Evolutionary conservation across 2,329 filamentous ascomycete genomes (phyloP), one percentile per base, ranked within the genome.

Genomic region (Penicillium digitatum): DNA sequence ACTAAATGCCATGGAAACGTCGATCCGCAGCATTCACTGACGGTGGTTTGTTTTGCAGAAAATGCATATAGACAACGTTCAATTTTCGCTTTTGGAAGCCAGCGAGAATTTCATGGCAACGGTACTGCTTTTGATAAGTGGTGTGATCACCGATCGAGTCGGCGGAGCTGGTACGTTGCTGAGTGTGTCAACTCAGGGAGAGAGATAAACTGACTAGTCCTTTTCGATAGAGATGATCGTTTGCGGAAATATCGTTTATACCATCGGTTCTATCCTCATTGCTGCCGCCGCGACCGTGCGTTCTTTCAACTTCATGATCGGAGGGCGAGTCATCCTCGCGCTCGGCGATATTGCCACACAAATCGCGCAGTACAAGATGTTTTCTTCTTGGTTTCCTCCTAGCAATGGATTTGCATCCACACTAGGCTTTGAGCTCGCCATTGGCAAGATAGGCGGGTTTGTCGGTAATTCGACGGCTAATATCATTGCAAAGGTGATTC

Each of bases 271-370:
- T 0, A 81, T 86, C 39, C 72, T 86, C 1, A 78, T 86, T 6
- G 84, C 82, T 0, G 81, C 79, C 1, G 82, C 83, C 0, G 79
- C 83, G 0, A 79, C 78, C 1, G 74, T 80, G 2, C 80, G 82
- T 5, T 81, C 75, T 31, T 86, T 81, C 68, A 77, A 78, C 18
- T 82, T 86, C 65, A 85, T 86, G 82, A 79, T 86, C 35, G 77
- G 75, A 16, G 83, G 82, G 1, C 70, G 78, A 34, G 72, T 86
- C 1, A 69, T 86, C 12, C 75, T 81, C 27, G 78, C 82, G 0
- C 68, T 86, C 0, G 83, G 83, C n/a, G 83, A 86, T 57, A 83
- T 85, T 20, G 81, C 83, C 0, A 86, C 84, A 0, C 83, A 86
- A 60, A 77, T 85, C 29, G 84, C 84, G 0, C 82, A 86, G 64